Evolutionary conservation across 495 filamentous ascomycete species (phyloP).

Genomic region (Saxophila tyrrhenica): DNA sequence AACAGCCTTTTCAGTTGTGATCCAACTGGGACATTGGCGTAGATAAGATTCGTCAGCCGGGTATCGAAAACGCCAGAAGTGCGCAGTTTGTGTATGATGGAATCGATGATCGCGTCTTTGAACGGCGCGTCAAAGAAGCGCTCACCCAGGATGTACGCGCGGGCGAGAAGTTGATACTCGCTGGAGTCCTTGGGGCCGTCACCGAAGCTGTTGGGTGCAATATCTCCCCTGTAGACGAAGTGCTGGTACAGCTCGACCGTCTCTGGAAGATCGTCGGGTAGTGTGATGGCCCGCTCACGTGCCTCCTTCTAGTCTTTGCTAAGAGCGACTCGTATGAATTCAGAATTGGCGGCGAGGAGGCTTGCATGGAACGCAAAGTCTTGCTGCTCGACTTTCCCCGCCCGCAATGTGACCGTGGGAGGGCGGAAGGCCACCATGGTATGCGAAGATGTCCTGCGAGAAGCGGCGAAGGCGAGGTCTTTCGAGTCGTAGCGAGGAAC

Average conservation of each 20-base stretch:
- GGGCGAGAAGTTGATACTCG: background rate
- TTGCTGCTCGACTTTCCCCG: background rate
- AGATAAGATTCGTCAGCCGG: background rate
- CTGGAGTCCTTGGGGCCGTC: background rate
- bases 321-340: conserved; percentile 1
- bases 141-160: conserved; percentile 7
- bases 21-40: background rate
- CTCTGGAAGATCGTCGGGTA: conserved; percentile 9
- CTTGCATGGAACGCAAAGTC: conserved; percentile 6
- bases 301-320: conserved; percentile 9
- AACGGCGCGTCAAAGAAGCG: conserved; percentile 5
- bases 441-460: background rate
- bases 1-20: background rate
- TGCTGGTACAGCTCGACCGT: conserved; percentile 5
- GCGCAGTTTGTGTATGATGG: conserved; percentile 3
- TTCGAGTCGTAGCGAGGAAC: too few relatives aligned
- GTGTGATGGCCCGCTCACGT: background rate
- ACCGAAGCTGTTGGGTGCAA: background rate
- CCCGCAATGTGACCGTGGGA: background rate
- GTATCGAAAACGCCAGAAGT: background rate
- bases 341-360: background rate
- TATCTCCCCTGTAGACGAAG: conserved; percentile 6
- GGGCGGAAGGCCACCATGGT: background rate
- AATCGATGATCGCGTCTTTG: conserved; percentile 3
- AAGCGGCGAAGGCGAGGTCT: too few relatives aligned